Conservation (phyloP, 2,329 filamentous ascomycete genomes). For the Hymenoscyphus albidus region DNA sequence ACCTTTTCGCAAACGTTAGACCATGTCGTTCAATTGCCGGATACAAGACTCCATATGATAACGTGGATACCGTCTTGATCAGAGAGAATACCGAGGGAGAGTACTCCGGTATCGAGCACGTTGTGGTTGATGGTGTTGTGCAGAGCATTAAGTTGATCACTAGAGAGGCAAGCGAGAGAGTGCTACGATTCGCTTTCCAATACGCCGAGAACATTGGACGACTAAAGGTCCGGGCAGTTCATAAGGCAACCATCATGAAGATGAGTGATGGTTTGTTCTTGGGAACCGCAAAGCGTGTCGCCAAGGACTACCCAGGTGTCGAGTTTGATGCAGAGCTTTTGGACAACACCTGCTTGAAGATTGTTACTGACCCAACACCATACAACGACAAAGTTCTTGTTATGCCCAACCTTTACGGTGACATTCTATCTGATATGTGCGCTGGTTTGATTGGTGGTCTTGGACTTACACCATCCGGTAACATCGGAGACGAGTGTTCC, state of each 20-base stretch:
- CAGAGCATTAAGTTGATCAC: constrained; percentile 99
- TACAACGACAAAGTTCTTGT: constrained; percentile 99
- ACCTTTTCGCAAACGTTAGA: constrained; percentile 98
- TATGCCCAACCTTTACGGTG: constrained; percentile 97
- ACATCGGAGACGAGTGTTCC: constrained; percentile 98
- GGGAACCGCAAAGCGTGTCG: constrained; percentile 74
- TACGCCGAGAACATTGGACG: constrained; percentile 90
- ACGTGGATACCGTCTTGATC: constrained; percentile 95
- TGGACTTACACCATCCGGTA: constrained; percentile 93
- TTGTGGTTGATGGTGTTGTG: constrained; percentile 95
- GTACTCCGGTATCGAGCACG: constrained; percentile 98
- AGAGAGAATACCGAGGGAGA: constrained; percentile 99
- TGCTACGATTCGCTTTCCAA: constrained; percentile 97
- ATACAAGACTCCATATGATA: constrained; percentile 98
- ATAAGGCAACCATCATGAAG: constrained; percentile 99
- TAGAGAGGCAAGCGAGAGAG: constrained; percentile 87
- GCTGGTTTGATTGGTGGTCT: constrained; percentile 97
- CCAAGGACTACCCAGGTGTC: constrained; percentile 93
- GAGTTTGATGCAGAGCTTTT: constrained; percentile 97
- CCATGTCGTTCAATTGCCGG: constrained; percentile 95
- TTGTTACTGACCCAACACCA: constrained; percentile 90
- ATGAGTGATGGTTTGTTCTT: constrained; percentile 99
- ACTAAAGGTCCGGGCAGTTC: constrained; percentile 94
- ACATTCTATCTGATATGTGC: constrained; percentile 99
- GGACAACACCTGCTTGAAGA: constrained; percentile 99